phyloP scores from a whole-genome alignment of 1,139 yeast species.

The Yarrowia galli region DNA sequence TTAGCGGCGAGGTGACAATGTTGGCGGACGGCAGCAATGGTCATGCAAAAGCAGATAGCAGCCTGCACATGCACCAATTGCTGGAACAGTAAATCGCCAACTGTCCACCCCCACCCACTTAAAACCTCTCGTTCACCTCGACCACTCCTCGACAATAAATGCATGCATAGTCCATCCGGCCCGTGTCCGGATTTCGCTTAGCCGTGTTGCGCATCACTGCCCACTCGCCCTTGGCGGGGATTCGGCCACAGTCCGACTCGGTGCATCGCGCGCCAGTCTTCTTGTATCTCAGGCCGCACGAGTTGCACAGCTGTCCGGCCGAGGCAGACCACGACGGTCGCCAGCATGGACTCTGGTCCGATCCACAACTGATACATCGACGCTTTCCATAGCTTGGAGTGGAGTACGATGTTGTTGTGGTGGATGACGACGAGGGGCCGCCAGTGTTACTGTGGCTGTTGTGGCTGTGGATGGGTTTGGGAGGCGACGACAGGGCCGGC shows the following conservation, averaged over 20 bases:
- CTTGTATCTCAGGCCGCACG: constrained; percentile 93
- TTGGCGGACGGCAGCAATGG: neutral
- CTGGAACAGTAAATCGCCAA: no score
- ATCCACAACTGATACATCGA: constrained; percentile 86
- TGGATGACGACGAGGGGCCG: neutral
- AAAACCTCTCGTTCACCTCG: constrained; percentile 53
- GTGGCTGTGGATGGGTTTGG: constrained; percentile 41
- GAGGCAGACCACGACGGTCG: constrained; percentile 92
- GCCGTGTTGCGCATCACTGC: constrained; percentile 82
- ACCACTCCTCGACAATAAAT: constrained; percentile 71
- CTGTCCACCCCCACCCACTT: neutral
- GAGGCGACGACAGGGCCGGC: constrained; percentile 42
- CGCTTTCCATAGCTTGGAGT: constrained; percentile 42
- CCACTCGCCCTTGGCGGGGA: constrained; percentile 98
- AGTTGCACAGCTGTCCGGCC: constrained; percentile 93
- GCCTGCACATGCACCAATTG: no score
- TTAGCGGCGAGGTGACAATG: neutral
- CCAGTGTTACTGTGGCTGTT: no score
- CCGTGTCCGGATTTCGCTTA: constrained; percentile 54
- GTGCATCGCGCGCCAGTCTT: constrained; percentile 92
- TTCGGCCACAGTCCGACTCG: constrained; percentile 74
- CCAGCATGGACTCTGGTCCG: constrained; percentile 97
- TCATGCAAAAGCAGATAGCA: no score
- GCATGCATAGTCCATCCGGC: constrained; percentile 59
- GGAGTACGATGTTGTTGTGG: constrained; percentile 9